Evolutionary conservation across 805 yeast species (phyloP), one percentile per base, ranked within the genome.

Genomic region (Kodamaea kakaduensis): DNA sequence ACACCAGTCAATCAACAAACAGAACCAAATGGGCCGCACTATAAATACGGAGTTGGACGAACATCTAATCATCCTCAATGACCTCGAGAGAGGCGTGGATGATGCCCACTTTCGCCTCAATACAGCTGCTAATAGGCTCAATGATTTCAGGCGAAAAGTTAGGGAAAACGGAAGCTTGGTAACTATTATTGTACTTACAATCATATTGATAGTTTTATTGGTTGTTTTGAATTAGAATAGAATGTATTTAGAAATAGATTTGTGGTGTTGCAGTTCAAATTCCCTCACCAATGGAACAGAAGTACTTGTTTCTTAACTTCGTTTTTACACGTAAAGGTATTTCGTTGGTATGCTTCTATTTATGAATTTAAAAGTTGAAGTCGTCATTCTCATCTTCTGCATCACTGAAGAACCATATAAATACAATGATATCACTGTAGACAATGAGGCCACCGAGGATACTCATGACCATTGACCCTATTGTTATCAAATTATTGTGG

Each of bases 371-470:
- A 36, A 67, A 67, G 40, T 67, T 66, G 41, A 67, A 67, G 42
- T 67, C 73, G 38, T 67, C 71, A 40, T 61, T 63, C 24, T 64
- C 69, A 29, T 67, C 73, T 37, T 67, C 71, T 25, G 52, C 58
- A 34, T 64, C 69, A 39, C 67, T 61, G 54, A 67, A 67, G 42
- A 67, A 67, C 73, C 72, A 67, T 22, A 65, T 63, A 45, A 67
- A 67, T 27, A 64, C 59, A 24, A 65, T 58, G 25, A 67, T 67
- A 41, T 64, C 72, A 16, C 56, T 53, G 46, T 67, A 67, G n/a
- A 67, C 72, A 14, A 66, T 63, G 34, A 65, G 49, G 19, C 73
- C 73, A 10, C 73, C 73, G 24, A 54, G 40, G 10, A 63, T 60
- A 55, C 72, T 66, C 72, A 67, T 67, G 25, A 63, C 38, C 60